phyloP scores from a whole-genome alignment of 1,284 basidiomycete genomes.

The Ceratobasidium papillatum region DNA sequence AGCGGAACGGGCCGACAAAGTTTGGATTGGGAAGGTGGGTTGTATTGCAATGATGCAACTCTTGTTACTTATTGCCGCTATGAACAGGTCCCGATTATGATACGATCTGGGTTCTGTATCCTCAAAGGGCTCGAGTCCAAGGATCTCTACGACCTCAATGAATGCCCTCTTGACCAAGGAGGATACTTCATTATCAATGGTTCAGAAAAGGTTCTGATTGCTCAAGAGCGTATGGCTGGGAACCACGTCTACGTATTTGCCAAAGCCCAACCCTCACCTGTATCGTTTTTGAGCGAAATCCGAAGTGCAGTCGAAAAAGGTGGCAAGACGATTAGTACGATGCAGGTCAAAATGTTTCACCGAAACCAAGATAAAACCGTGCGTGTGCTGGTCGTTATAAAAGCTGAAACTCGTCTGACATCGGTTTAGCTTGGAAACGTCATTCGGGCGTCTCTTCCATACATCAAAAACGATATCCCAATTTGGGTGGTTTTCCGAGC shows the following conservation, averaged over 20 bases:
- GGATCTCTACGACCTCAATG: slow-evolving; percentile 89
- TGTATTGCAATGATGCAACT: neutral
- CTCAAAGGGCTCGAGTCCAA: slow-evolving; percentile 81
- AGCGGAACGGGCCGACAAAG: slow-evolving; percentile 79
- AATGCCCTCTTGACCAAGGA: slow-evolving; percentile 97
- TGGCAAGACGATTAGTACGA: slow-evolving; percentile 97
- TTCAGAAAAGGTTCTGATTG: slow-evolving; percentile 99
- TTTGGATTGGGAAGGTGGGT: slow-evolving; percentile 90
- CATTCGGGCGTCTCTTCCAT: slow-evolving; percentile 97
- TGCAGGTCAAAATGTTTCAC: slow-evolving; percentile 98
- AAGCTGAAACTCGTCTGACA: slow-evolving; percentile 1
- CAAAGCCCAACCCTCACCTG: slow-evolving; percentile 95
- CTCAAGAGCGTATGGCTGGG: slow-evolving; percentile 99
- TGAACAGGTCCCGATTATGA: slow-evolving; percentile 93
- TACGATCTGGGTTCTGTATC: slow-evolving; percentile 95
- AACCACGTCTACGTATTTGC: slow-evolving; percentile 99
- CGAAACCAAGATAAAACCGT: slow-evolving; percentile 87
- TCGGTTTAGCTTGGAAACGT: slow-evolving; percentile 79
- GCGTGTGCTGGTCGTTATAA: slow-evolving; percentile 51
- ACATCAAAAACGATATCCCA: slow-evolving; percentile 98
- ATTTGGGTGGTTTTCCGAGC: slow-evolving; percentile 99
- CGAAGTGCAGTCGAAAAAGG: slow-evolving; percentile 98
- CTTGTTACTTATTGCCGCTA: neutral
- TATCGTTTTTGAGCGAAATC: slow-evolving; percentile 96
- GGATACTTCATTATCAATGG: slow-evolving; percentile 99